Percentiles rank a stretch among this genome's conserved stretches.
These are phyloP conservation scores for Hymenoscyphus albidus DNA, from an alignment of 2,329 filamentous ascomycete genomes.

Conservation along the genomic window DNA sequence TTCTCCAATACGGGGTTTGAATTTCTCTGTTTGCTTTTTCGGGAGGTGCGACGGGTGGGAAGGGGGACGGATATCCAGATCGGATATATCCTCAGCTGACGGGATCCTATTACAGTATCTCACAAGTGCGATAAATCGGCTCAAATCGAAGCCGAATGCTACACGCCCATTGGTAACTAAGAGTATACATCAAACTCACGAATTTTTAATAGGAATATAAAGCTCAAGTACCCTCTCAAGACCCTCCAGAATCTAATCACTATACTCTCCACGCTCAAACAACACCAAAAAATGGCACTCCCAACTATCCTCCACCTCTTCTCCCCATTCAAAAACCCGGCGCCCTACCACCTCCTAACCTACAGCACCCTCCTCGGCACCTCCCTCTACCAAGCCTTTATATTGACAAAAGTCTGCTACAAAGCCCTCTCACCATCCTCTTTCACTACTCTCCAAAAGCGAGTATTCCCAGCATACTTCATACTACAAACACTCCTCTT, in stretches of 20 bases:
- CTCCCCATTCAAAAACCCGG: neutral
- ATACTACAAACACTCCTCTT: conserved; percentile 36
- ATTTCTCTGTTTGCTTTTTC: too few species aligned
- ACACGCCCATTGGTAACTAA: neutral
- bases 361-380: conserved; percentile 12
- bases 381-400: conserved; percentile 34
- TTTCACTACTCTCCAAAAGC: conserved; percentile 40
- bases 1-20: too few species aligned
- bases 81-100: neutral
- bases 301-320: conserved; percentile 3
- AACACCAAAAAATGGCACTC: neutral
- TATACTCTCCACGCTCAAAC: neutral
- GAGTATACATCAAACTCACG: neutral
- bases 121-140: neutral
- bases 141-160: neutral
- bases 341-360: conserved; percentile 6
- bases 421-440: conserved; percentile 35
- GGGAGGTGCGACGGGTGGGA: too few species aligned
- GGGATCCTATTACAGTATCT: too few species aligned
- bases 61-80: neutral
- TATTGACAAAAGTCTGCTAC: conserved; percentile 40
- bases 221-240: neutral
- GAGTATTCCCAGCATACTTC: conserved; percentile 41
- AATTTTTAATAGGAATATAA: neutral
- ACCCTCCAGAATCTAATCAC: neutral